Evolutionary conservation across 2,329 filamentous ascomycete genomes (phyloP), one percentile per base, ranked within the genome.

Genomic region (Fusarium virguliforme): DNA sequence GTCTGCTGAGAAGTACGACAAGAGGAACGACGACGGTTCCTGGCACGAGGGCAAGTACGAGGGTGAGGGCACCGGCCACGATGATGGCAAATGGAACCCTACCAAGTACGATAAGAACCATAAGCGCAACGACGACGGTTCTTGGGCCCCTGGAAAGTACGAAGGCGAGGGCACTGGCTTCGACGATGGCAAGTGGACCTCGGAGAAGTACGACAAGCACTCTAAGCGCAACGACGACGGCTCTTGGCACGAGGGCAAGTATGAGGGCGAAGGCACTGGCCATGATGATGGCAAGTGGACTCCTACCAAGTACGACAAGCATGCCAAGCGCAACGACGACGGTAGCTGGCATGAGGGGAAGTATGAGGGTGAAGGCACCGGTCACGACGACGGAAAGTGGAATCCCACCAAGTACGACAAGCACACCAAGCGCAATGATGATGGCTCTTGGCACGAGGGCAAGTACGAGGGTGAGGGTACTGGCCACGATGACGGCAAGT

Each of bases 391-490:
- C 30, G 60, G 60, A 6, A 63, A 63, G 18, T 59, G 56, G 54
- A 57, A 15, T 41, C 54, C 54, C 4, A 10, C 10, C 1, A 57
- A 57, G 40, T 48, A 59, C 12, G 56, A 48, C 13, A 48, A 37
- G n/a, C 30, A 59, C 15, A 4, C 7, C 48, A 34, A 51, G 28
- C n/a, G 43, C 2, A 48, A 48, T 12, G 64, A 66, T 18, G 64
- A 66, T 24, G 64, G 64, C 15, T 32, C 28, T 6, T 63, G 64
- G 64, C 1, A 34, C 8, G 46, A 46, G 1, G 60, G 68, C 28
- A 73, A 73, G 55, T 73, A 73, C 10, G 71, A 67, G 7, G 60
- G 62, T 8, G 62, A 62, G 30, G 65, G 66, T 9, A 65, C 62
- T 10, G 26, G 13, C 1, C n/a, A 43, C 9, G 58, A 65, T 12